Conservation (phyloP, 1,284 basidiomycete genomes). For the Malassezia equina region DNA sequence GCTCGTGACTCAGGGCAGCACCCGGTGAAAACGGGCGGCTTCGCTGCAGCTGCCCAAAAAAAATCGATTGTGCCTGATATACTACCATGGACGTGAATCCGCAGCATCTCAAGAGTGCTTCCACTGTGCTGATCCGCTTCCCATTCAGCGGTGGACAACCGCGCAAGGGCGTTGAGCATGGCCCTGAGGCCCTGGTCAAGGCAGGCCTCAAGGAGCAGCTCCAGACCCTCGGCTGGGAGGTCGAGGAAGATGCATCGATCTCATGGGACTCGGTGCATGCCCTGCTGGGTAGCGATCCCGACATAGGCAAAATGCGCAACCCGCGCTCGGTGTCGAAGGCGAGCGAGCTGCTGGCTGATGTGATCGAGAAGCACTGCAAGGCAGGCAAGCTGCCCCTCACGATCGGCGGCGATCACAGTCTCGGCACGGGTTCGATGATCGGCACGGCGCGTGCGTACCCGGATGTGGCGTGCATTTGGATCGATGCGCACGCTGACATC, state of each 20-base stretch:
- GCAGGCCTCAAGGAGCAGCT: conserved; percentile 41
- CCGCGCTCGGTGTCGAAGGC: conserved; percentile 54
- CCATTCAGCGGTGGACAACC: conserved; percentile 44
- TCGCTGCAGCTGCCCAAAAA: too few species aligned
- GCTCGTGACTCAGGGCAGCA: neutral
- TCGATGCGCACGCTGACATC: conserved; percentile 65
- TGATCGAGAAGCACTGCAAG: conserved; percentile 64
- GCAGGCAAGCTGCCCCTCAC: conserved; percentile 76
- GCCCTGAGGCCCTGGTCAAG: conserved; percentile 34
- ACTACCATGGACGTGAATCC: neutral
- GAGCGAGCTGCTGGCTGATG: conserved; percentile 65
- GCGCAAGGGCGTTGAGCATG: conserved; percentile 40
- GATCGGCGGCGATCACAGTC: conserved; percentile 89
- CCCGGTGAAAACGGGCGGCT: neutral
- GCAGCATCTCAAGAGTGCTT: neutral
- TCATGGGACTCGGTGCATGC: conserved; percentile 67
- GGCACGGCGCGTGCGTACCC: conserved; percentile 52
- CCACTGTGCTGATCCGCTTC: conserved; percentile 19
- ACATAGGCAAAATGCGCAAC: conserved; percentile 39
- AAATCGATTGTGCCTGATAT: neutral
- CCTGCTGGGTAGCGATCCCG: conserved; percentile 24
- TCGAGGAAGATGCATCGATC: conserved; percentile 77
- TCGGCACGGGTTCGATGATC: conserved; percentile 51
- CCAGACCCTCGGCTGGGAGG: conserved; percentile 68
- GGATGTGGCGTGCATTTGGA: conserved; percentile 77